phyloP scores from a whole-genome alignment of 371 early-diverging fungal genomes.

The Smittium culicis region DNA sequence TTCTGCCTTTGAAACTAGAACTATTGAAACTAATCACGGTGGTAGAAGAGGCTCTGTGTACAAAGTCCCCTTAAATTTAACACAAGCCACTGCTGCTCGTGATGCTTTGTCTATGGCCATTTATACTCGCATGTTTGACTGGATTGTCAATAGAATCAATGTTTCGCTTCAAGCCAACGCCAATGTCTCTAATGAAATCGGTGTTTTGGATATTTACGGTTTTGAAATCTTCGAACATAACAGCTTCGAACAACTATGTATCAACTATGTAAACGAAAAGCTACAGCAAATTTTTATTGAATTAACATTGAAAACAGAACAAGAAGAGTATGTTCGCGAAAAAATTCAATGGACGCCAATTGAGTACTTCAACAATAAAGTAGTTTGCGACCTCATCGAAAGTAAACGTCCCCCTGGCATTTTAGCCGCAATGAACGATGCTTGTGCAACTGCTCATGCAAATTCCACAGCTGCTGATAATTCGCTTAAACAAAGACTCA shows the following conservation, averaged over 20 bases:
- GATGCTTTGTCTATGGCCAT: conserved; percentile 77
- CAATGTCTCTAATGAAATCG: conserved; percentile 48
- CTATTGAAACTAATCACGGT: conserved; percentile 68
- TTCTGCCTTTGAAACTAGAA: conserved; percentile 49
- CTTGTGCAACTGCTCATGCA: conserved; percentile 81
- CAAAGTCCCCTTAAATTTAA: conserved; percentile 63
- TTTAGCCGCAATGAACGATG: conserved; percentile 89
- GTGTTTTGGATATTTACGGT: conserved; percentile 94
- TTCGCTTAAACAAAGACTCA: conserved; percentile 65
- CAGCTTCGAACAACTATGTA: conserved; percentile 99
- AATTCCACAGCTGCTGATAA: conserved; percentile 79
- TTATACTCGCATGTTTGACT: conserved; percentile 74
- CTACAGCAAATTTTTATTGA: conserved; percentile 99
- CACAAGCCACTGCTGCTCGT: conserved; percentile 63
- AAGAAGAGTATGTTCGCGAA: conserved; percentile 94
- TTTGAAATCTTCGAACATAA: conserved; percentile 94
- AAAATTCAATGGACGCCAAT: conserved; percentile 99
- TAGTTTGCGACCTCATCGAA: conserved; percentile 95
- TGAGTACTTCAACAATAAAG: conserved; percentile 97
- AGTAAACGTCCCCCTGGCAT: conserved; percentile 86
- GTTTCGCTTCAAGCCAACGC: conserved; percentile 28
- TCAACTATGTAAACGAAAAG: conserved; percentile 99
- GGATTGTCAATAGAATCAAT: conserved; percentile 78
- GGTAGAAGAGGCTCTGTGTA: conserved; percentile 65
- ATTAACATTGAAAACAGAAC: conserved; percentile 92